These are phyloP conservation scores for Trichoderma oligosporum DNA, from an alignment of 2,329 filamentous ascomycete species.

Conservation along the genomic window DNA sequence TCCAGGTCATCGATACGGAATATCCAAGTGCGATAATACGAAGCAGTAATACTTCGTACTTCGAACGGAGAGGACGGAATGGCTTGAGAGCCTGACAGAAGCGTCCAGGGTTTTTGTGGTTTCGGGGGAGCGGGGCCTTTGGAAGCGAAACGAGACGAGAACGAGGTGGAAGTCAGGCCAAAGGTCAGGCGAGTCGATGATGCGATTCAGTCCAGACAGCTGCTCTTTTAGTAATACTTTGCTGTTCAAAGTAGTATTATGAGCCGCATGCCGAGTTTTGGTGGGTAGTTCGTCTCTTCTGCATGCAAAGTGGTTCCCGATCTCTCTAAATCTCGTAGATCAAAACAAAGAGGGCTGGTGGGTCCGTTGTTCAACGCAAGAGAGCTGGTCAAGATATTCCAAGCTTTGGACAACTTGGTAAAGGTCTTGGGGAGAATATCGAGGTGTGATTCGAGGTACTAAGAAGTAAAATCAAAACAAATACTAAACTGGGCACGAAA, in stretches of 20 bases:
- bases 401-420: no score
- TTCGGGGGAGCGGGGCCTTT: slow-evolving; percentile 5
- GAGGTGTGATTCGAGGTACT: no score
- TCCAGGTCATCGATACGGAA: neutral
- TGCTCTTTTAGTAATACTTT: neutral
- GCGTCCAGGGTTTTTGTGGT: slow-evolving; percentile 5
- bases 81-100: neutral
- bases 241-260: neutral
- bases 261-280: slow-evolving; percentile 5
- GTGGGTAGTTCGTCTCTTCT: neutral
- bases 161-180: neutral
- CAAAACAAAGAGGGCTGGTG: neutral
- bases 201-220: neutral
- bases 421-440: no score
- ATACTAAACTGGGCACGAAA: no score
- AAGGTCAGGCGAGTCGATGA: neutral
- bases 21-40: neutral
- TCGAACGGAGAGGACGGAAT: neutral
- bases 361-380: neutral
- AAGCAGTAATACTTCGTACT: no score
- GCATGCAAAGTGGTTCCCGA: slow-evolving; percentile 1
- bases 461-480: no score
- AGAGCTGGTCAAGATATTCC: no score
- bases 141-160: slow-evolving; percentile 6
- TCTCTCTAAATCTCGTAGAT: neutral